Base-by-base conservation (phyloP, 768 basidiomycete genomes). In the Lactarius sp. region DNA sequence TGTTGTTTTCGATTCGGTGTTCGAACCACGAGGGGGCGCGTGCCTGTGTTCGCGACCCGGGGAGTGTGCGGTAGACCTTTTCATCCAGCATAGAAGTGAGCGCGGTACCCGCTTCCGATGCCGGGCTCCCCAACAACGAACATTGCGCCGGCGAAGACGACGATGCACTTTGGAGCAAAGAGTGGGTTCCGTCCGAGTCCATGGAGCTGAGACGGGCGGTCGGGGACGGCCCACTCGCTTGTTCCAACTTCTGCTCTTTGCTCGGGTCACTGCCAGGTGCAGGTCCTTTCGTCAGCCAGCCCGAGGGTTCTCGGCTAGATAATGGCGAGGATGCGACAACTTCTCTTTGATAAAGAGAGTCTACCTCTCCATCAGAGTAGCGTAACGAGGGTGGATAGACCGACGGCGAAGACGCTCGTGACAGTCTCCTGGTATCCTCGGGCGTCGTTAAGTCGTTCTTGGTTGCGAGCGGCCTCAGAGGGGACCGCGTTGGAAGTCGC, bases 21-120 rank as follows among this genome's bases (percentile, higher is more conserved):
- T 13, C 33, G 47, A 46, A 18, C 16, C n/a, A 36, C 7, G 46
- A 33, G 12, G 16, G 33, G 20, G 58, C 27, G 22, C 27, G 44
- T 34, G 18, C 18, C 13, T 33, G 50, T 18, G 41, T 39, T 20
- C 49, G 36, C 12, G 39, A n/a, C n/a, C n/a, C n/a, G n/a, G n/a
- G 39, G 10, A 51, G n/a, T 10, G 42, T 44, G 49, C 54, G 52
- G 44, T 12, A 46, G 33, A 39, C 18, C 18, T 27, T 12, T 84
- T 85, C 72, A 75, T 73, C 69, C 81, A 81, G 72, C 73, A 75
- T 62, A 78, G 77, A 13, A 70, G 78, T 10, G 81, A 83, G 6
- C n/a, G 49, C 56, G 12, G 60, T 50, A n/a, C 62, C 39, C 22
- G 7, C 33, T 18, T 44, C 58, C n/a, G 54, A 56, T 20, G 33